Conservation (phyloP, 2,329 filamentous ascomycete species). For the Acrodontium crateriforme region DNA sequence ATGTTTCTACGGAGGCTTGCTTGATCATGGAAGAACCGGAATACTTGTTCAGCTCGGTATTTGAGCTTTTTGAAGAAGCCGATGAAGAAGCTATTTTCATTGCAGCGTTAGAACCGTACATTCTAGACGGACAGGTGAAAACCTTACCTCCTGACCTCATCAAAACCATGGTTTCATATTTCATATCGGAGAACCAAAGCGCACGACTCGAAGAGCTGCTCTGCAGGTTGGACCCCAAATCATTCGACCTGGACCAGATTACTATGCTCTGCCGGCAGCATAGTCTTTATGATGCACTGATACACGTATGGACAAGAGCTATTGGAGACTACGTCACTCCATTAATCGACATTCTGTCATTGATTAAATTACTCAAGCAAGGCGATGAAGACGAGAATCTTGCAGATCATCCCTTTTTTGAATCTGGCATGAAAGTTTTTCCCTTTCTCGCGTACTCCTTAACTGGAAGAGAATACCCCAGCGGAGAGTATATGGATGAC, state of each 20-base stretch:
- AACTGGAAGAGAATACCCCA: constrained; percentile 84
- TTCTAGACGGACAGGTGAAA: constrained; percentile 63
- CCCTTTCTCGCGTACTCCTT: constrained; percentile 86
- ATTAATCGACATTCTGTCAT: constrained; percentile 62
- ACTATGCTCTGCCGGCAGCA: constrained; percentile 84
- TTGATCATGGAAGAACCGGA: constrained; percentile 62
- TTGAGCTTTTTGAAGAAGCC: constrained; percentile 75
- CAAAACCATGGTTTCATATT: constrained; percentile 74
- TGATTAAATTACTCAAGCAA: constrained; percentile 42
- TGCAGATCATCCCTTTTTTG: constrained; percentile 33
- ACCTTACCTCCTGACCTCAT: constrained; percentile 69
- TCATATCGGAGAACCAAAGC: constrained; percentile 60
- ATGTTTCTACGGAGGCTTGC: constrained; percentile 73
- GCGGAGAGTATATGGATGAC: constrained; percentile 60
- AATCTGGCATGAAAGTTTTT: constrained; percentile 79
- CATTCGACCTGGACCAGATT: constrained; percentile 87
- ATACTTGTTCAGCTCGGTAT: constrained; percentile 83
- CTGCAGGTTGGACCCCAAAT: constrained; percentile 78
- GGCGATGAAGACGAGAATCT: constrained; percentile 44
- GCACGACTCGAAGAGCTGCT: constrained; percentile 82
- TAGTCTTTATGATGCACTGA: constrained; percentile 82
- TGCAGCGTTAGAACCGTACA: constrained; percentile 75
- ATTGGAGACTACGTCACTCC: constrained; percentile 83
- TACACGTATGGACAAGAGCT: constrained; percentile 93
- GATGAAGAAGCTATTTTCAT: constrained; percentile 64